phyloP scores from a whole-genome alignment of 140 eudicot genomes.

The Bidens hawaiensis region DNA sequence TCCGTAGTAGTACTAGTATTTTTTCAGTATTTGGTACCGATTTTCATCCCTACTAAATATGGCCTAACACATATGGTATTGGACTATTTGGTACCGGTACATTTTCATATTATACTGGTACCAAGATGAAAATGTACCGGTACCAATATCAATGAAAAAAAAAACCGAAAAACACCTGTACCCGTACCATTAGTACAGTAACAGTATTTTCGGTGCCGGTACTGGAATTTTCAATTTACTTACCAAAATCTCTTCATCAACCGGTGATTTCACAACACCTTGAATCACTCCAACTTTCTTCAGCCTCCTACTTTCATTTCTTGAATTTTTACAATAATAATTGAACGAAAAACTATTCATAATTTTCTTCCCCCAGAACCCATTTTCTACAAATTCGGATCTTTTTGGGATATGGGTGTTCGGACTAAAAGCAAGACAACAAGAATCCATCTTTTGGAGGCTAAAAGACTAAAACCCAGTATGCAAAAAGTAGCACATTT shows the following conservation, averaged over 20 bases:
- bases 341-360: too few species aligned
- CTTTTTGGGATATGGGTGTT: constrained; percentile 27
- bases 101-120: too few species aligned
- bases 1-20: too few species aligned
- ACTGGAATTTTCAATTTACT: constrained; percentile 15
- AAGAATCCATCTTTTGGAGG: constrained; percentile 45
- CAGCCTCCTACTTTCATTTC: constrained; percentile 26
- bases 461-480: constrained; percentile 18
- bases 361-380: constrained; percentile 55
- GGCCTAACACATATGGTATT: too few species aligned
- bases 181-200: too few species aligned
- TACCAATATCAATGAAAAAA: too few species aligned
- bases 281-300: constrained; percentile 45
- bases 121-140: too few species aligned
- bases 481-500: constrained; percentile 16
- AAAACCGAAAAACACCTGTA: too few species aligned
- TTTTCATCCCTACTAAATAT: too few species aligned
- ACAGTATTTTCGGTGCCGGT: too few species aligned
- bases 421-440: constrained; percentile 39
- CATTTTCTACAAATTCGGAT: constrained; percentile 16
- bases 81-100: too few species aligned
- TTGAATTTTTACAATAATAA: constrained; percentile 32
- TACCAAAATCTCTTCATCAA: constrained; percentile 59
- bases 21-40: too few species aligned
- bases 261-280: constrained; percentile 66